Conservation (phyloP, 2,329 filamentous ascomycete genomes). For the Aspergillus aculeatinus region DNA sequence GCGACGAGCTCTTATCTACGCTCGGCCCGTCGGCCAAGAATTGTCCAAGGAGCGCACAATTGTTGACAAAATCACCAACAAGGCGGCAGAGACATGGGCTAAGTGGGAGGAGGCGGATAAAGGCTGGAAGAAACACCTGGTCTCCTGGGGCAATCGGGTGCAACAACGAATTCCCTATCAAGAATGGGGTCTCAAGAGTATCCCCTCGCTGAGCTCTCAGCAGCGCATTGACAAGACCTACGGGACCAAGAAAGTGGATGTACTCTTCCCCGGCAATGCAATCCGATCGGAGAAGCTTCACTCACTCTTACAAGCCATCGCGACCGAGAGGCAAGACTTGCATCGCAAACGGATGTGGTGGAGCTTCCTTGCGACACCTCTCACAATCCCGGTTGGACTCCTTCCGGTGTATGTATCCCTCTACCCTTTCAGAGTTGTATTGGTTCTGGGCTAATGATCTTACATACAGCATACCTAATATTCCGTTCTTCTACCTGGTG, state of each 20-base stretch:
- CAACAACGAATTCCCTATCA: constrained; percentile 89
- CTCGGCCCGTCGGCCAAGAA: constrained; percentile 67
- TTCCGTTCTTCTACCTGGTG: constrained; percentile 93
- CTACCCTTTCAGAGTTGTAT: background rate
- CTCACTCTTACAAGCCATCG: constrained; percentile 66
- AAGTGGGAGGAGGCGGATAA: constrained; percentile 80
- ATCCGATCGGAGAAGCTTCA: constrained; percentile 65
- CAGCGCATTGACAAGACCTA: constrained; percentile 63
- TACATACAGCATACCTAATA: constrained; percentile 71
- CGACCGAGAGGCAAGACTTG: constrained; percentile 74
- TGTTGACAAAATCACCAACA: constrained; percentile 68
- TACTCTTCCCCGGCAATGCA: constrained; percentile 69
- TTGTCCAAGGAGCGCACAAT: constrained; percentile 56
- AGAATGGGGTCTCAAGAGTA: constrained; percentile 96
- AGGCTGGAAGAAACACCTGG: constrained; percentile 86
- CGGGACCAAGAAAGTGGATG: constrained; percentile 65
- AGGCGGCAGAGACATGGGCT: constrained; percentile 76
- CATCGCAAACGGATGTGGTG: constrained; percentile 76
- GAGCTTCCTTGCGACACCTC: constrained; percentile 78
- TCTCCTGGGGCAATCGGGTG: constrained; percentile 80
- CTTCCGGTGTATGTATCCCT: constrained; percentile 70
- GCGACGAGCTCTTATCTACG: constrained; percentile 86
- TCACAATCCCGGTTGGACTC: constrained; percentile 77
- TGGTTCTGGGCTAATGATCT: constrained; percentile 12
- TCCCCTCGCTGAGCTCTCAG: constrained; percentile 74